These are phyloP conservation scores for Cyberlindnera mycetangii DNA, from an alignment of 805 yeast genomes.

Conservation along the genomic window DNA sequence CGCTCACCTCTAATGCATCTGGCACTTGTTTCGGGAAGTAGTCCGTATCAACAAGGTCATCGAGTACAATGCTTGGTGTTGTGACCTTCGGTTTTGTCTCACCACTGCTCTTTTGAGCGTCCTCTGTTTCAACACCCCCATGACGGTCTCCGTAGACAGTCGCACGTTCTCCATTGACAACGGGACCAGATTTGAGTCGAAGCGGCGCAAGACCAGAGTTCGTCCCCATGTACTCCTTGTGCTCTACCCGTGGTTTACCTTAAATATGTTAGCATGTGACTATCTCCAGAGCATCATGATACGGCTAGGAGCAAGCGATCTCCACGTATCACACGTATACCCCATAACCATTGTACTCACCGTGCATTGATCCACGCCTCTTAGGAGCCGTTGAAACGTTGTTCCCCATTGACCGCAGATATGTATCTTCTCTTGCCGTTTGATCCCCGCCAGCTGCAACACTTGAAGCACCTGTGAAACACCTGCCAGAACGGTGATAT, in stretches of 20 bases:
- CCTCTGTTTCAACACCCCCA: not conserved
- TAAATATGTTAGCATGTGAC: too few relatives aligned
- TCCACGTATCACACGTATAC: too few relatives aligned
- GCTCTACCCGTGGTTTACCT: conserved; percentile 9
- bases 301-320: too few relatives aligned
- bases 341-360: too few relatives aligned
- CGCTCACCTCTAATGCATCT: conserved; percentile 4
- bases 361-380: conserved; percentile 8
- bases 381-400: conserved; percentile 7
- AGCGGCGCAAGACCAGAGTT: conserved; percentile 7
- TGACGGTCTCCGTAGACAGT: conserved; percentile 12
- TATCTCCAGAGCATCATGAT: too few relatives aligned
- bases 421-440: too few relatives aligned
- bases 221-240: conserved; percentile 8
- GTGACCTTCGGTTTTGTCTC: conserved; percentile 11
- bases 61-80: conserved; percentile 19
- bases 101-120: not conserved
- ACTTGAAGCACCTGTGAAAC: too few relatives aligned
- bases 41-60: conserved; percentile 16
- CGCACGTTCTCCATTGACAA: conserved; percentile 13
- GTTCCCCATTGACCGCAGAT: conserved; percentile 18
- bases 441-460: too few relatives aligned
- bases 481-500: too few relatives aligned
- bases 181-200: conserved; percentile 12
- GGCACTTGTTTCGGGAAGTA: conserved; percentile 15